Evolutionary conservation across 805 yeast species (phyloP), one percentile per base, ranked within the genome.

Genomic region (Suhomyces sp.): DNA sequence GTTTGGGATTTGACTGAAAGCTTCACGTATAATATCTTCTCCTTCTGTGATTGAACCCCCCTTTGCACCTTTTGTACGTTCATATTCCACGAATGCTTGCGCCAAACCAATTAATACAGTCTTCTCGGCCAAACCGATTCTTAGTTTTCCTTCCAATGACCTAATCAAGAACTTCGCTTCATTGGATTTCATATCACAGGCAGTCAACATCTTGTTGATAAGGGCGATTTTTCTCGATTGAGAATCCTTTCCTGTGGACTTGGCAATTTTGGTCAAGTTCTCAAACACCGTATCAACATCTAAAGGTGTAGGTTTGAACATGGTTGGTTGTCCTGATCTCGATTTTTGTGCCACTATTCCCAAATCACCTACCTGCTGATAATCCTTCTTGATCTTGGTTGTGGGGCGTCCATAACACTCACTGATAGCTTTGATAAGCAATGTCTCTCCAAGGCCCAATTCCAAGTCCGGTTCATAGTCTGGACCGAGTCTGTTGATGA

Each of bases 61-160:
- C 14, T 60, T 53, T 12, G 47, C 49, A 7, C 17, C 20, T 6
- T 48, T 43, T 15, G 58, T 58, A 46, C 39, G 31, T 31, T 90
- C 96, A 57, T 69, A 75, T 12, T 73, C 71, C 2, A 81, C 70
- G 42, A 90, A 74, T 0, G 97, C 95, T 53, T 87, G 93, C 0
- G 96, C 84, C 29, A 93, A 64, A 0, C 95, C 82, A 1, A 83
- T 76, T 28, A 91, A 67, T 0, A 93, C 95, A 0, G 96, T 83
- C 54, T 91, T 91, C 48, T 91, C 98, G 0, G 97, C 98, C 46
- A 91, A 72, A 3, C 95, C 95, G 40, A 93, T 93, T 47, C 98
- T 73, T 43, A 93, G 65, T 48, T 91, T 93, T 1, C 98, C 96
- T 56, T 93, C 98, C 38, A 93, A 61, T 5, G 95, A 85, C 47